Evolutionary conservation across 306 rosid genomes (phyloP), one percentile per base, ranked within the genome.

Genomic region (Acacia melanoxylon): DNA sequence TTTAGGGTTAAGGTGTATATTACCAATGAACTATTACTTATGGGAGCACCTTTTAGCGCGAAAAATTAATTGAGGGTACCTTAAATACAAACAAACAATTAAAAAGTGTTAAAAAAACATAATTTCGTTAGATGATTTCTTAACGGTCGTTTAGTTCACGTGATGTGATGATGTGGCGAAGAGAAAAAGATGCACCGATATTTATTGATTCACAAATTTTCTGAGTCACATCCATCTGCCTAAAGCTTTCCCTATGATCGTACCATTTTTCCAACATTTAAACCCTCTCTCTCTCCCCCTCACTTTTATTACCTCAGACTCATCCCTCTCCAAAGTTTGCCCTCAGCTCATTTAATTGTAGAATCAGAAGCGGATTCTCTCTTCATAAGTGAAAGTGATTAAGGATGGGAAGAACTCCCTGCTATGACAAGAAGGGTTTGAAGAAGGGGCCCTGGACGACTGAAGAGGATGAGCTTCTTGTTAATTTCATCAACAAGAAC

Each of bases 401-500:
- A 66, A 83, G 61, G 72, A 91, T 93, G 98, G 99, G 98, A 80
- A 90, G 97, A 54, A 58, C 91, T 35, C 99, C 99, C 1, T 96
- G 99, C 83, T 94, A 98, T 83, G 98, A 94, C 48, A 92, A 90
- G 84, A 88, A 16, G 84, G 97, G 97, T 5, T 74, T 96, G 92
- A 96, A 96, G 95, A 94, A 89, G 83, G 99, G 99, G 69, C 99
- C 99, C 3, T 96, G 98, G 99, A 87, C 97, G 3, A 25, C 89
- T 56, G 99, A 96, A 79, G 99, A 96, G 71, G 99, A 96, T 83
- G 97, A 94, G 85, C 46, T 87, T 83, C 97, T 96, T 68, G 88
- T 91, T 17, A 79, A 87, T 41, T 96, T 52, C 83, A 96, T 96
- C 76, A 92, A 85, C 71, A 87, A 92, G 16, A 92, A 96, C 80